These are phyloP conservation scores for Cryphonectria carpinicola DNA, from an alignment of 2,329 filamentous ascomycete species.

Conservation along the genomic window DNA sequence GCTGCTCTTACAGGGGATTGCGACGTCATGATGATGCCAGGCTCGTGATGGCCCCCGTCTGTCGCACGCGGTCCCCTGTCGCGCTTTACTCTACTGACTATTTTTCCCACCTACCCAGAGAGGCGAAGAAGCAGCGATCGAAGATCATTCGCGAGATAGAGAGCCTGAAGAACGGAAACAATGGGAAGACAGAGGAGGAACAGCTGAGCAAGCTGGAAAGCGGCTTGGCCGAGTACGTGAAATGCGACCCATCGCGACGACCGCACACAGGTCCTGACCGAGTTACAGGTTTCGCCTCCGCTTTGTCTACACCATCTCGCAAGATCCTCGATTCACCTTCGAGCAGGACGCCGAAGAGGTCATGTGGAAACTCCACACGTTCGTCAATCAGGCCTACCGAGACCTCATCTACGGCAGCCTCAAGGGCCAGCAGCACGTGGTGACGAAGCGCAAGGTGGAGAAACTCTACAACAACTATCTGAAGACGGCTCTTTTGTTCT, in stretches of 20 bases:
- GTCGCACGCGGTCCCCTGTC: too few species aligned
- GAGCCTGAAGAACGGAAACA: slow-evolving; percentile 37
- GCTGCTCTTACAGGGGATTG: not conserved
- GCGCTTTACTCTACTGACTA: slow-evolving; percentile 14
- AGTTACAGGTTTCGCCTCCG: slow-evolving; percentile 55
- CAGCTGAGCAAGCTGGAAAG: slow-evolving; percentile 39
- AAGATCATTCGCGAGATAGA: slow-evolving; percentile 32
- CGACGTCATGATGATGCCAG: not conserved
- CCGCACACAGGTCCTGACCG: slow-evolving; percentile 25
- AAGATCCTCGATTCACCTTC: slow-evolving; percentile 69
- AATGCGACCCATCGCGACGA: slow-evolving; percentile 1
- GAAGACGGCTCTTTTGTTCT: slow-evolving; percentile 86
- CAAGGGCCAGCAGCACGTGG: slow-evolving; percentile 54
- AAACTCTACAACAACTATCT: slow-evolving; percentile 84
- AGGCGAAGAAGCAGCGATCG: slow-evolving; percentile 35
- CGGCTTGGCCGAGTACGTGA: slow-evolving; percentile 39
- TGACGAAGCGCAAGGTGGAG: slow-evolving; percentile 75
- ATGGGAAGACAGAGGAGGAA: slow-evolving; percentile 29
- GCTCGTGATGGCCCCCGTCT: not conserved
- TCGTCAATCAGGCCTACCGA: slow-evolving; percentile 79
- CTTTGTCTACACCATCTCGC: slow-evolving; percentile 73
- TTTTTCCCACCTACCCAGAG: slow-evolving; percentile 18
- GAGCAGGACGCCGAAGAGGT: slow-evolving; percentile 67
- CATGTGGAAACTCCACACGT: slow-evolving; percentile 79
- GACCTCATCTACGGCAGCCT: slow-evolving; percentile 63